Evolutionary conservation across 352 stramenopile genomes (phyloP), one percentile per base, ranked within the genome.

Genomic region (Phytophthora niederhauseri): DNA sequence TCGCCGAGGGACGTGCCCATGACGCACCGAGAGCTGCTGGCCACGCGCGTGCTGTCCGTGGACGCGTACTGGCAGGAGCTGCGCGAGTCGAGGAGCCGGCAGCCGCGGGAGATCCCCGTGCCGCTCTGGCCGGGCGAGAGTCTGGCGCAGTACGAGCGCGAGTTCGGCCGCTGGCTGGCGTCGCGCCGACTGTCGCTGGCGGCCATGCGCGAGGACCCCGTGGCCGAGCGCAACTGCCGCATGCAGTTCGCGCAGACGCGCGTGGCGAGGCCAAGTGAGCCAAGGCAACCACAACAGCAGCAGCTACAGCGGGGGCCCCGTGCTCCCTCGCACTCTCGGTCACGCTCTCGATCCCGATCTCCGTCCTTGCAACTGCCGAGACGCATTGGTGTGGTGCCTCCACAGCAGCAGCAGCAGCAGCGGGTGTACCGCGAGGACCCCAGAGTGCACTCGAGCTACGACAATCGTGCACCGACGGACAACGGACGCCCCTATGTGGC

Each of bases 41-140:
- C 68, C 8, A 76, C 34, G 43, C 68, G 64, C 46, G 68, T 72
- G 38, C 36, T 75, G 49, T 64, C 68, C 9, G 64, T 76, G 22
- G 58, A 76, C 31, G 64, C 52, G 15, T 76, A 69, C 26, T 63
- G 58, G 34, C 46, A 69, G 15, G 68, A 76, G 28, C 14, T 68
- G 14, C 53, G 58, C 2, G 68, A 64, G 19, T 43, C 54, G 6
- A 52, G 53, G 15, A 24, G 64, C 1, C 57, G 55, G 5, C n/a
- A 49, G 24, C 38, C 46, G 11, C 36, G 30, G 4, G 58, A 73
- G 36, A 75, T 80, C 17, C 68, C 71, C 6, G 71, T 79, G n/a
- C 71, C 75, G 12, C 66, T 79, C 6, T 76, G 67, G 64, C 56
- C 72, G 6, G 72, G 68, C 6, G 77, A 84, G 54, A 72, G 28